Evolutionary conservation across 805 yeast genomes (phyloP).

Genomic region (Schwanniomyces yamadae): DNA sequence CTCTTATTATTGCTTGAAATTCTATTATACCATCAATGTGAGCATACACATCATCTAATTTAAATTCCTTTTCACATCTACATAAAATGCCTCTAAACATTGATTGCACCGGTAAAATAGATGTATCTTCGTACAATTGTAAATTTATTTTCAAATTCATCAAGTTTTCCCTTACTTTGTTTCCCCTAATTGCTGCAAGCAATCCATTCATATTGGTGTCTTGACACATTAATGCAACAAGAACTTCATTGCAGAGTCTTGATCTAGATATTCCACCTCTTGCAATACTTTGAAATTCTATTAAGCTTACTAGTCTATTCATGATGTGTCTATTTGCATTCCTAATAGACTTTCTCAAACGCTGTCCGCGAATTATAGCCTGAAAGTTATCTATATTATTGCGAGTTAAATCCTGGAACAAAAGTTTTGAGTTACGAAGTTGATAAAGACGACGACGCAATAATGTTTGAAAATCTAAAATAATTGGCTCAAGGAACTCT

Average conservation of each 20-base stretch:
- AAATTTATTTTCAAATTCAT: slow-evolving; percentile 14
- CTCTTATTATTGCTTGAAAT: slow-evolving; percentile 59
- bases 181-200: slow-evolving; percentile 47
- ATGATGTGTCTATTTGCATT: slow-evolving; percentile 8
- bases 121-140: slow-evolving; percentile 11
- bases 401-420: slow-evolving; percentile 17
- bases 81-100: slow-evolving; percentile 60
- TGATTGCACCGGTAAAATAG: slow-evolving; percentile 52
- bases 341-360: slow-evolving; percentile 22
- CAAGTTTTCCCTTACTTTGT: slow-evolving; percentile 30
- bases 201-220: slow-evolving; percentile 37
- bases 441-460: slow-evolving; percentile 25
- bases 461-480: slow-evolving; percentile 30
- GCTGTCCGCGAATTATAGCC: slow-evolving; percentile 37
- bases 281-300: slow-evolving; percentile 41
- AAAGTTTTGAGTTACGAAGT: slow-evolving; percentile 12
- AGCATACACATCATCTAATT: slow-evolving; percentile 52
- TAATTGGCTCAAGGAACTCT: slow-evolving; percentile 17
- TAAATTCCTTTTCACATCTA: slow-evolving; percentile 55
- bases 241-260: slow-evolving; percentile 40
- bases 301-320: not conserved
- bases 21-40: slow-evolving; percentile 36
- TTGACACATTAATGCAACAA: slow-evolving; percentile 41
- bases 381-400: slow-evolving; percentile 31
- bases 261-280: slow-evolving; percentile 47